Base-by-base conservation (phyloP, 768 basidiomycete species). In the Termitomyces sp. region DNA sequence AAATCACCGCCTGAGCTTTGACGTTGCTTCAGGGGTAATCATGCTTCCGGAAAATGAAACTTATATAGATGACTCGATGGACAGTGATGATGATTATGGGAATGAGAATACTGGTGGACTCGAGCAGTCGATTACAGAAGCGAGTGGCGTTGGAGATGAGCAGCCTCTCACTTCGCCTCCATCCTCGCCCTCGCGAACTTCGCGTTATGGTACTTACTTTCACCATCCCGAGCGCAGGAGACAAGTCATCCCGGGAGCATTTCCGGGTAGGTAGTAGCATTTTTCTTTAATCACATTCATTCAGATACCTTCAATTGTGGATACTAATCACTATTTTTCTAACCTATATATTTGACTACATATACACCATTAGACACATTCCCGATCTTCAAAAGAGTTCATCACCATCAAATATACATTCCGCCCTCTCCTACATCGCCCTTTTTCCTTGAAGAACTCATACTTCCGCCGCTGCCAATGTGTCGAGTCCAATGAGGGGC, bases 21-120 rank as follows among this genome's bases (percentile, higher is more conserved):
- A 94, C 66, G 86, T 85, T 51, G 92, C 85, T 5, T 89, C 89
- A 3, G 94, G 94, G 0, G 90, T 94, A 36, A 95, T 95, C 62
- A 87, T 88, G 79, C 73, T 95, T 3, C 92, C 93, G 0, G 92
- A 94, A 40, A 80, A 85, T 62, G 81, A 76, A 32, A 79, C 82
- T 61, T 89, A 88, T 83, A 72, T 87, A 61, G 74, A 72, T 22
- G 73, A 78, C 16, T 85, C 85, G 26, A 80, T 69, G 0, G 75
- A 73, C 32, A 75, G 74, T 56, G 79, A 79, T 57, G 73, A 77
- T 57, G 72, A 80, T 59, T 80, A 76, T 58, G 77, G 76, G 44
- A 66, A 61, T 24, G 68, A 70, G 57, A 72, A 70, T 47, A 69
- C 68, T 5, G 67, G 64, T 26, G 67, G 65, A 5, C 51, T 72